These are phyloP conservation scores for Saprolegnia parasitica DNA, from an alignment of 352 stramenopile genomes.

Conservation along the genomic window DNA sequence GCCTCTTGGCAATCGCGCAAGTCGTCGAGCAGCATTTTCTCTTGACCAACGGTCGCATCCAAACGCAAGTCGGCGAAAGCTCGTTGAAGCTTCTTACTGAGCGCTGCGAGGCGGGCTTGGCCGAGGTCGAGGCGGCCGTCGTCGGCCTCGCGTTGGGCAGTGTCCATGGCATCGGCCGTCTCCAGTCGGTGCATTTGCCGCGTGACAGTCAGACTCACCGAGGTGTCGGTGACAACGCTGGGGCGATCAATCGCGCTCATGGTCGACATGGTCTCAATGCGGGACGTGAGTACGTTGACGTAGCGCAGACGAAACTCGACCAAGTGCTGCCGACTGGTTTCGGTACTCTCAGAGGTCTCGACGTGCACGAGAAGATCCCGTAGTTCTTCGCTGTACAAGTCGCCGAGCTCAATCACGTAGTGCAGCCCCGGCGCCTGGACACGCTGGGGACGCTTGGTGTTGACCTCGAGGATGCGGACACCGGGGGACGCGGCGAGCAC, in stretches of 20 bases:
- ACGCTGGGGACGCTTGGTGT: conserved; percentile 11
- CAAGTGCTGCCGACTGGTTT: background rate
- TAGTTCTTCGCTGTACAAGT: conserved; percentile 33
- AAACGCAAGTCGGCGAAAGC: background rate
- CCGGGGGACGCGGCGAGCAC: conserved; percentile 32
- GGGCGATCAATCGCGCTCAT: background rate
- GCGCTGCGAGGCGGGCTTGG: background rate
- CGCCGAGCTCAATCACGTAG: conserved; percentile 28
- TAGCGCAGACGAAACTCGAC: conserved; percentile 20
- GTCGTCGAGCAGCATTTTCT: conserved; percentile 3
- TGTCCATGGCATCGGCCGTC: conserved; percentile 12
- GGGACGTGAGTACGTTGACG: conserved; percentile 9
- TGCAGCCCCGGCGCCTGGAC: background rate
- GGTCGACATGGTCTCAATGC: background rate
- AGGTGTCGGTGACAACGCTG: background rate
- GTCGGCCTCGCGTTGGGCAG: background rate
- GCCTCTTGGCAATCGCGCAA: conserved; percentile 1
- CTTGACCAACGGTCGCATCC: background rate
- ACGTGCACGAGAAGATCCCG: conserved; percentile 32
- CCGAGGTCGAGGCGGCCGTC: background rate
- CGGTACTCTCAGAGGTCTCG: background rate
- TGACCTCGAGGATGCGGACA: conserved; percentile 19
- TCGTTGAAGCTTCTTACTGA: background rate
- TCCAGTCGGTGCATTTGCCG: conserved; percentile 4
- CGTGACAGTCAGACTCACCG: background rate